Evolutionary conservation across 768 basidiomycete species (phyloP).

Genomic region (Russula sp.): DNA sequence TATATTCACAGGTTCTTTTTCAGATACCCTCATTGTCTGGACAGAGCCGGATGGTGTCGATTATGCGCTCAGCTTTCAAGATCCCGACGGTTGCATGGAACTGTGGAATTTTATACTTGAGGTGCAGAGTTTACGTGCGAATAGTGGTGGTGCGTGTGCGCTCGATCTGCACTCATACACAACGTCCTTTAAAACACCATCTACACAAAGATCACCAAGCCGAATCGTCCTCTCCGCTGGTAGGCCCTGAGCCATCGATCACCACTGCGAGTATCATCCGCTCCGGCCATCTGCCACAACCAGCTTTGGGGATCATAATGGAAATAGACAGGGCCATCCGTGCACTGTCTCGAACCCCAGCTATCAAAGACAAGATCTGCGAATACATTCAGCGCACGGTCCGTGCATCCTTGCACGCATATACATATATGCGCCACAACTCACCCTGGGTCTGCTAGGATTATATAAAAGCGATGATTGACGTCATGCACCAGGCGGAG

Average conservation of each 20-base stretch:
- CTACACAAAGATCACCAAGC: conserved; percentile 37
- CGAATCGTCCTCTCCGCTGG: conserved; percentile 52
- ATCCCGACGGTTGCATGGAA: conserved; percentile 89
- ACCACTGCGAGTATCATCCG: conserved; percentile 61
- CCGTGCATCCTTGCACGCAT: conserved; percentile 27
- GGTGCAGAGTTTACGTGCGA: conserved; percentile 75
- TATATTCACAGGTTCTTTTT: conserved; percentile 5
- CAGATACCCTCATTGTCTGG: conserved; percentile 98
- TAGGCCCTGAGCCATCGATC: conserved; percentile 48
- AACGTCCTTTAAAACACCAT: conserved; percentile 18
- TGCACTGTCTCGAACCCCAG: conserved; percentile 59
- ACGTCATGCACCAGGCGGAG: conserved; percentile 82
- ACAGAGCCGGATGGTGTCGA: conserved; percentile 93
- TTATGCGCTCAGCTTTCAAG: conserved; percentile 95
- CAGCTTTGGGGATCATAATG: conserved; percentile 66
- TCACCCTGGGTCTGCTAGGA: conserved; percentile 41
- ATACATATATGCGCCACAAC: not conserved
- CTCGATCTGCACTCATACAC: not conserved
- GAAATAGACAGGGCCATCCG: conserved; percentile 80
- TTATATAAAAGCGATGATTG: conserved; percentile 81
- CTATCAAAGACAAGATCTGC: conserved; percentile 76
- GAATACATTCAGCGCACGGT: conserved; percentile 86
- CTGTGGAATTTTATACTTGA: conserved; percentile 97
- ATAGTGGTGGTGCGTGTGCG: conserved; percentile 45
- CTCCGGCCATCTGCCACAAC: conserved; percentile 66